Percentiles rank a stretch among this genome's conserved stretches.
phyloP scores from a whole-genome alignment of 1,139 yeast genomes.

The Geotrichum bryndzae region DNA sequence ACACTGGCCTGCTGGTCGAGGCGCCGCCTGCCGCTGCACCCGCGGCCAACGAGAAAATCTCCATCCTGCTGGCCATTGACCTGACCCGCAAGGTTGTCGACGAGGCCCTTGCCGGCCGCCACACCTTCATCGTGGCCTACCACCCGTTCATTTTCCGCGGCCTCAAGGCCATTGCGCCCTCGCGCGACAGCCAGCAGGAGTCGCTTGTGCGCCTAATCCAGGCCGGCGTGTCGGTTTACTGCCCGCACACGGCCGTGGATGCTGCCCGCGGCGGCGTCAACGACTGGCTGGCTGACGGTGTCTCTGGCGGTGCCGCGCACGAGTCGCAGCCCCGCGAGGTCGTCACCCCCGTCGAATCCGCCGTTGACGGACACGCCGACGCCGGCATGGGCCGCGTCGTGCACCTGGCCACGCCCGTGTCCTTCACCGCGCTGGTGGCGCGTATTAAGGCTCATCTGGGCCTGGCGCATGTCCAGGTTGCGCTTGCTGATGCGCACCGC shows the following conservation, averaged over 20 bases:
- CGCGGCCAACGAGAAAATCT: conserved; percentile 29
- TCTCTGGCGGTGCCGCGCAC: conserved; percentile 36
- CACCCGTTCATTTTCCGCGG: conserved; percentile 92
- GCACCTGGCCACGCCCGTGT: conserved; percentile 41
- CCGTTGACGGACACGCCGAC: conserved; percentile 39
- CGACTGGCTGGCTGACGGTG: conserved; percentile 75
- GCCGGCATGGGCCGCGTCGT: conserved; percentile 85
- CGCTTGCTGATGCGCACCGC: conserved; percentile 39
- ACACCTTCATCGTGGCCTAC: conserved; percentile 66
- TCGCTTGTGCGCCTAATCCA: conserved; percentile 68
- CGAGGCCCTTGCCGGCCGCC: conserved; percentile 60
- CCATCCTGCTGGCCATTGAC: conserved; percentile 72
- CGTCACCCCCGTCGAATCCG: conserved; percentile 15
- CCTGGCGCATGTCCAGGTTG: conserved; percentile 59
- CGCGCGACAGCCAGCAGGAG: conserved; percentile 67
- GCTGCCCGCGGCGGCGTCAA: conserved; percentile 90
- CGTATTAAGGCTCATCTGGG: conserved; percentile 52
- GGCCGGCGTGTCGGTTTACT: conserved; percentile 77
- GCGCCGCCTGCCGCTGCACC: conserved; percentile 34
- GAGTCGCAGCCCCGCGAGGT: conserved; percentile 23
- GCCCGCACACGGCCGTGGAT: conserved; percentile 95
- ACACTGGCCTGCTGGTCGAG: conserved; percentile 82
- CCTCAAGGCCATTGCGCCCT: conserved; percentile 62
- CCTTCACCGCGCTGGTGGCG: conserved; percentile 44
- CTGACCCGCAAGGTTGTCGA: conserved; percentile 76